phyloP scores from a whole-genome alignment of 805 yeast genomes.

The Priceomyces medius region DNA sequence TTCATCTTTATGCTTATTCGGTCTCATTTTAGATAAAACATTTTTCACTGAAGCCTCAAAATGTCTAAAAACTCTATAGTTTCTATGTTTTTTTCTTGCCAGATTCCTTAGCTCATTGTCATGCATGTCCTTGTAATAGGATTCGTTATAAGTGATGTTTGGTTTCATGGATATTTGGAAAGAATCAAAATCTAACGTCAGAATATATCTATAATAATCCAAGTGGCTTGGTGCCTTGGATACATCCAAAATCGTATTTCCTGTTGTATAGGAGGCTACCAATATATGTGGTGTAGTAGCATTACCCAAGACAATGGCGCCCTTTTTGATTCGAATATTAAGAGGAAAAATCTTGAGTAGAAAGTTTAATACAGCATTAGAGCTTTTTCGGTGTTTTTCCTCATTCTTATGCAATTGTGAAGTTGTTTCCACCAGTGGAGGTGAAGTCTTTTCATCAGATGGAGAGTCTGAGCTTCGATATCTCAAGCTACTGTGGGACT shows the following conservation, averaged over 20 bases:
- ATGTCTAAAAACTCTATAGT: slow-evolving; percentile 23
- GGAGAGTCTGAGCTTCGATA: not conserved
- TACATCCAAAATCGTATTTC: slow-evolving; percentile 59
- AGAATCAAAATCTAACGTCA: slow-evolving; percentile 46
- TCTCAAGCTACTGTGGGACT: slow-evolving; percentile 2
- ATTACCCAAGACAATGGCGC: slow-evolving; percentile 81
- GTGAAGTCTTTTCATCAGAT: slow-evolving; percentile 8
- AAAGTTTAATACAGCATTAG: slow-evolving; percentile 12
- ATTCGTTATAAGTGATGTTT: slow-evolving; percentile 58
- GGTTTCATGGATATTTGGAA: slow-evolving; percentile 65
- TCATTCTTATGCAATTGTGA: slow-evolving; percentile 9
- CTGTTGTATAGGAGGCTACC: slow-evolving; percentile 56
- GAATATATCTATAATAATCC: slow-evolving; percentile 56
- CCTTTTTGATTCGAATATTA: slow-evolving; percentile 55
- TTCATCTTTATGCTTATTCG: slow-evolving; percentile 6
- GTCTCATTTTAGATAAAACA: slow-evolving; percentile 5
- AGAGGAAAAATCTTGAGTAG: slow-evolving; percentile 56
- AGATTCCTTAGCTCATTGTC: not conserved
- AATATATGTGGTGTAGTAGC: slow-evolving; percentile 69
- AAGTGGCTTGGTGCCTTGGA: slow-evolving; percentile 40
- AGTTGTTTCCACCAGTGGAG: slow-evolving; percentile 7
- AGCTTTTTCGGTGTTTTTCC: slow-evolving; percentile 4
- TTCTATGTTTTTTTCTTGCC: slow-evolving; percentile 9
- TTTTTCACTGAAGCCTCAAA: slow-evolving; percentile 18
- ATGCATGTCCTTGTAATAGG: slow-evolving; percentile 8